Evolutionary conservation across 257 asterid species (phyloP).

Genomic region (Catharanthus roseus): DNA sequence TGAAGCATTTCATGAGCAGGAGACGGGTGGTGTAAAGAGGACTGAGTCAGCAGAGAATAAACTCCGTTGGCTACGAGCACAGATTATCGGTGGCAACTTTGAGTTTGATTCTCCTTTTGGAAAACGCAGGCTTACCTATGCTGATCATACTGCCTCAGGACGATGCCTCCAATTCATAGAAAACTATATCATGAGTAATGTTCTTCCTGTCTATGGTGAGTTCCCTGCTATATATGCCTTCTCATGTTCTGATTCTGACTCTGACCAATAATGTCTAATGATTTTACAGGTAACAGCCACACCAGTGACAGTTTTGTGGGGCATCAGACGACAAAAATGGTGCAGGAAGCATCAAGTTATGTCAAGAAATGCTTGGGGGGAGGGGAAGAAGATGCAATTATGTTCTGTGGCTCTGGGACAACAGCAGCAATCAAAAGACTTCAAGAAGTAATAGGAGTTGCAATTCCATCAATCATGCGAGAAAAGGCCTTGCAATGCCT

Average conservation of each 20-base stretch:
- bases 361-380: constrained; percentile 68
- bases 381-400: constrained; percentile 34
- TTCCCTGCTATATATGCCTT: neutral
- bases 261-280: too few relatives aligned
- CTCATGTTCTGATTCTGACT: too few relatives aligned
- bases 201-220: constrained; percentile 66
- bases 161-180: constrained; percentile 55
- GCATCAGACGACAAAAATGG: constrained; percentile 36
- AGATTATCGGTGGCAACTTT: constrained; percentile 41
- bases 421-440: constrained; percentile 66
- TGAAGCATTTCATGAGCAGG: constrained; percentile 15
- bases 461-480: constrained; percentile 46
- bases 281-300: constrained; percentile 51
- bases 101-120: constrained; percentile 60
- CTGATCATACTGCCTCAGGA: constrained; percentile 80
- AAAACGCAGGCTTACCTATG: constrained; percentile 56
- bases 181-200: constrained; percentile 31
- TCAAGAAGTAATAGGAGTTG: constrained; percentile 65
- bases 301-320: constrained; percentile 65
- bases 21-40: constrained; percentile 9
- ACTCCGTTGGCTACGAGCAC: constrained; percentile 57
- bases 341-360: constrained; percentile 41
- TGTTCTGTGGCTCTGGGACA: constrained; percentile 67
- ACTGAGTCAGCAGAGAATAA: constrained; percentile 25
- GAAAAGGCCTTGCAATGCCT: constrained; percentile 34